These are phyloP conservation scores for Arabidopsis arenosa DNA, from an alignment of 345 rosid species.

Conservation along the genomic window DNA sequence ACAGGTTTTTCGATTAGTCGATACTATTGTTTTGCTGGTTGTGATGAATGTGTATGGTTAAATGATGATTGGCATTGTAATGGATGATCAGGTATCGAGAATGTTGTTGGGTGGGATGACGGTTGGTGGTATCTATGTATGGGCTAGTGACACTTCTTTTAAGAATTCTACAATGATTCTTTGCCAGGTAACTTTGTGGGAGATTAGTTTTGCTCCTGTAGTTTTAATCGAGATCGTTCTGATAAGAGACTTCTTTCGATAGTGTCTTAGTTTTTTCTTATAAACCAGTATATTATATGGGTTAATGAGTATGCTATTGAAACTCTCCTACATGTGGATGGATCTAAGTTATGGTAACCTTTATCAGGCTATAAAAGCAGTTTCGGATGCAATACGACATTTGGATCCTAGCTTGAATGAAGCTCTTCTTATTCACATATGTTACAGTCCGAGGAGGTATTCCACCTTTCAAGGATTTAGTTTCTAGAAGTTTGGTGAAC, in stretches of 20 bases:
- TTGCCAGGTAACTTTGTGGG: slow-evolving; percentile 59
- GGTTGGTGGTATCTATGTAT: slow-evolving; percentile 85
- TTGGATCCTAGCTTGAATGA: slow-evolving; percentile 57
- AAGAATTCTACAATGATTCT: slow-evolving; percentile 80
- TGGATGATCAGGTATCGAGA: slow-evolving; percentile 64
- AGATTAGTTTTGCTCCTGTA: neutral
- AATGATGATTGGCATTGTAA: slow-evolving; percentile 26
- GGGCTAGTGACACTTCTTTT: slow-evolving; percentile 78
- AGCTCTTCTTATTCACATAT: slow-evolving; percentile 77
- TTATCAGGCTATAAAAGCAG: slow-evolving; percentile 66
- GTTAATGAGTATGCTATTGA: neutral
- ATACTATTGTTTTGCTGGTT: slow-evolving; percentile 3
- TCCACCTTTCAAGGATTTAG: neutral
- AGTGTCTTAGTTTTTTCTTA: neutral
- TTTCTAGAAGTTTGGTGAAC: neutral
- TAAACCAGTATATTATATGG: too few relatives aligned
- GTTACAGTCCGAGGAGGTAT: slow-evolving; percentile 91
- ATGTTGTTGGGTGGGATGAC: slow-evolving; percentile 89
- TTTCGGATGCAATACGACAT: slow-evolving; percentile 68
- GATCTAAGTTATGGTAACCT: neutral
- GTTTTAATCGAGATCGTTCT: neutral
- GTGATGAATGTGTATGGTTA: neutral
- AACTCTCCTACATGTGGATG: slow-evolving; percentile 18
- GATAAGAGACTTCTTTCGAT: neutral
- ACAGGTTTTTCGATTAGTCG: slow-evolving; percentile 53